Base-by-base conservation (phyloP, 768 basidiomycete species). In the Hericium rajendrae region DNA sequence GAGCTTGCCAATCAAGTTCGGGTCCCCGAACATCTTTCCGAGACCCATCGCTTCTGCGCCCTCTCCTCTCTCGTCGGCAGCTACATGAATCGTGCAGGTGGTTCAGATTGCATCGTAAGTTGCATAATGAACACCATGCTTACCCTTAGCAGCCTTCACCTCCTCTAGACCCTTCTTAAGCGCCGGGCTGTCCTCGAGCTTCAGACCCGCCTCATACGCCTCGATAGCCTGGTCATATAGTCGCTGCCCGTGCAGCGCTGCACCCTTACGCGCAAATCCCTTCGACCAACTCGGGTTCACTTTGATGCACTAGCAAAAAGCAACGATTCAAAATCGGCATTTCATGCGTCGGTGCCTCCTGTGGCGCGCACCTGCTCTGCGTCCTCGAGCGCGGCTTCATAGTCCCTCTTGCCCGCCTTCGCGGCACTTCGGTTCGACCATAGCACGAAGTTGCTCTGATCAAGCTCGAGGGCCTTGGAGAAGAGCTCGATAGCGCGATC, bases 381-480 rank as follows among this genome's bases (percentile, higher is more conserved):
- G 72, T 97, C 94, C 50, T 81, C 77, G 49, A 97, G 76, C 12
- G 94, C 94, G 16, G 76, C 80, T 20, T 71, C 70, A 76, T 83
- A 97, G 53, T 87, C 74, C 66, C 80, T 86, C 76, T 90, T 88
- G 28, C 92, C 92, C n/a, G 85, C 81, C 67, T 90, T 82, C 15
- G 91, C 89, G 18, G 94, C 94, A 65, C 91, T 94, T 57, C 94
- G 79, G 69, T 97, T 97, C 15, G 93, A 95, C 73, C 81, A 97
- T 9, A 97, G 75, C 54, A 97, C 94, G 70, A 88, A 86, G 68
- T 95, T 95, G 39, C 74, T 76, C 2, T 86, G 76, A 72, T 97
- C 93, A 64, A 94, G 65, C 50, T 78, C 82, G 67, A 97, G 88
- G 18, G 90, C 94, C 66, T 91, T 79, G 4, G 82, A 77, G 72